Conservation (phyloP, 164 flowering plant species). For the Taxillus chinensis region DNA sequence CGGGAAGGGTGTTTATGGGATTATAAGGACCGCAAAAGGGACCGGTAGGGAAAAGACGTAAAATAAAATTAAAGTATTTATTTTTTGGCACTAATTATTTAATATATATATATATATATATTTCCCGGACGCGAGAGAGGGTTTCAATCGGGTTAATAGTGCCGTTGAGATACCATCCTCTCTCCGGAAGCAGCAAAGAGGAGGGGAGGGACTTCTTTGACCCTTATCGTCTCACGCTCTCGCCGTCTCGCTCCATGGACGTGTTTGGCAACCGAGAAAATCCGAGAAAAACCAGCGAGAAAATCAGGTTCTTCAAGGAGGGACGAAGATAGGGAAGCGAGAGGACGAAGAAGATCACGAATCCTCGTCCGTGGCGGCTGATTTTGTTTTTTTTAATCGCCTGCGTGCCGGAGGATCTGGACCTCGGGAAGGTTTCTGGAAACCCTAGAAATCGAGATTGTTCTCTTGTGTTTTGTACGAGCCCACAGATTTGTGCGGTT, state of each 20-base stretch:
- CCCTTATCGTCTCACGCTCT: slow-evolving; percentile 38
- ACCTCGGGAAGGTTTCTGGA: slow-evolving; percentile 8
- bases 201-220: slow-evolving; percentile 12
- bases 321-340: background rate
- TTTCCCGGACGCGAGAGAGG: slow-evolving; percentile 38
- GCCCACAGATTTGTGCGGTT: slow-evolving; percentile 1
- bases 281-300: background rate
- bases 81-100: background rate
- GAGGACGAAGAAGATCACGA: slow-evolving; percentile 1
- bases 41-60: background rate
- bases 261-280: background rate
- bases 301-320: background rate
- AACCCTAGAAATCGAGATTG: background rate
- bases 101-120: background rate
- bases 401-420: no score
- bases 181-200: background rate
- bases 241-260: slow-evolving; percentile 14
- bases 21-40: background rate
- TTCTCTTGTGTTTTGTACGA: slow-evolving; percentile 1
- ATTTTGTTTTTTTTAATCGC: background rate
- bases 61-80: background rate
- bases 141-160: slow-evolving; percentile 31
- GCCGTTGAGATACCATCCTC: slow-evolving; percentile 26
- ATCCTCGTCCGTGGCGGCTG: background rate
- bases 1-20: background rate